Evolutionary conservation across 2,329 filamentous ascomycete species (phyloP), one percentile per base, ranked within the genome.

Genomic region (Colletotrichum nymphaeae): DNA sequence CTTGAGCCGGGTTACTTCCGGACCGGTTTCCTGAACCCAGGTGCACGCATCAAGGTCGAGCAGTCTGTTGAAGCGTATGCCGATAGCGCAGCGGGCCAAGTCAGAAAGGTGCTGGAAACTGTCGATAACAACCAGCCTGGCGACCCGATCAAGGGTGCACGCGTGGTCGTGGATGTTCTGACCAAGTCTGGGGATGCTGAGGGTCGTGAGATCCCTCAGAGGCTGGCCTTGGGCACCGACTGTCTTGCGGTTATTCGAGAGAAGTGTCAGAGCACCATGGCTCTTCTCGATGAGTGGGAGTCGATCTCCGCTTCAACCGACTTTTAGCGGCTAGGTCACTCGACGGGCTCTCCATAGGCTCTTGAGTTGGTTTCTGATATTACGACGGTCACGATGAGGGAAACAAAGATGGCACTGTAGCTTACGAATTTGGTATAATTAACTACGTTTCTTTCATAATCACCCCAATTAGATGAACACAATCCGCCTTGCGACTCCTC

Each of bases 171-270:
- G 5, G 90, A 92, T 75, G 82, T 90, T 16, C 75, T 92, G 75
- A 90, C 87, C 8, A 82, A 82, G 56, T 84, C 81, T 2, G 89
- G 89, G 0, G 81, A 82, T 28, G 88, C 83, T 0, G 67, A 77
- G 72, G 89, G 87, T 0, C 87, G 79, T 75, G 83, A 86, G 24
- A 80, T 92, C 1, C 90, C 90, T 0, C 76, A 87, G 16, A 81
- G 90, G 32, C 76, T 93, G 62, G 81, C 86, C n/a, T 79, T 93
- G 53, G 91, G 91, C 0, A 83, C 80, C 8, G 90, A 92, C 78
- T 81, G 81, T 7, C 76, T 87, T n/a, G 74, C 78, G 5, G 78
- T 75, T 3, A 82, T 90, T 12, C 82, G 81, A 65, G 77, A 74
- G 1, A 88, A 88, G 81, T 85, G 85, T 68, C 78, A 81, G 58